Conservation (phyloP, 2,329 filamentous ascomycete species). For the Shiraia sp. region DNA sequence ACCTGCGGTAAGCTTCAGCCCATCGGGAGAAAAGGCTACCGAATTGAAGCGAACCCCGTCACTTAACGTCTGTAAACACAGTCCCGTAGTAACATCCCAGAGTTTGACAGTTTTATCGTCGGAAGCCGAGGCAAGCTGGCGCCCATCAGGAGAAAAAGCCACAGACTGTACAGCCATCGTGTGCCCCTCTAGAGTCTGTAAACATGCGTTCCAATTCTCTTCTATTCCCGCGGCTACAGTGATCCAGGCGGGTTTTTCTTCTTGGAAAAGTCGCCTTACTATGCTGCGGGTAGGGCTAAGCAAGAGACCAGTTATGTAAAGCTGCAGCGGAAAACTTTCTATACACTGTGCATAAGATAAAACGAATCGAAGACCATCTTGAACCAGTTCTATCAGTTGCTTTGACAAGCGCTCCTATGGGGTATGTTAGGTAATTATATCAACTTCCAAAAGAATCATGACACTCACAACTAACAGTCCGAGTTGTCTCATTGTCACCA, state of each 20-base stretch:
- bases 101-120: constrained; percentile 10
- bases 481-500: constrained; percentile 6
- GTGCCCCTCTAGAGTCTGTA: constrained; percentile 20
- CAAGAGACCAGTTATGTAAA: constrained; percentile 25
- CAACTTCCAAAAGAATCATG: too few species aligned
- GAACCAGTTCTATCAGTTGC: constrained; percentile 4
- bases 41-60: constrained; percentile 12
- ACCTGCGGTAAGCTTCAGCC: constrained; percentile 9
- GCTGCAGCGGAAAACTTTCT: constrained; percentile 24
- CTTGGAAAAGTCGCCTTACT: constrained; percentile 12
- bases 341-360: constrained; percentile 21
- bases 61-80: constrained; percentile 17
- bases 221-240: constrained; percentile 10
- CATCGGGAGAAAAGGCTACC: constrained; percentile 26
- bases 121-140: constrained; percentile 1
- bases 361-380: constrained; percentile 24
- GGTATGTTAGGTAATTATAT: too few species aligned
- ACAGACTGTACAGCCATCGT: constrained; percentile 12
- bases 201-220: constrained; percentile 1
- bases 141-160: constrained; percentile 21
- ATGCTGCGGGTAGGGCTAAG: constrained; percentile 20
- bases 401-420: too few species aligned
- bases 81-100: constrained; percentile 8
- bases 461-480: too few species aligned
- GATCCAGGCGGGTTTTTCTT: constrained; percentile 17